A percentile compares a stretch with the other conserved stretches of the same genome.
Evolutionary conservation across 2,329 filamentous ascomycete genomes (phyloP).

Genomic region (Piedraia hortae): DNA sequence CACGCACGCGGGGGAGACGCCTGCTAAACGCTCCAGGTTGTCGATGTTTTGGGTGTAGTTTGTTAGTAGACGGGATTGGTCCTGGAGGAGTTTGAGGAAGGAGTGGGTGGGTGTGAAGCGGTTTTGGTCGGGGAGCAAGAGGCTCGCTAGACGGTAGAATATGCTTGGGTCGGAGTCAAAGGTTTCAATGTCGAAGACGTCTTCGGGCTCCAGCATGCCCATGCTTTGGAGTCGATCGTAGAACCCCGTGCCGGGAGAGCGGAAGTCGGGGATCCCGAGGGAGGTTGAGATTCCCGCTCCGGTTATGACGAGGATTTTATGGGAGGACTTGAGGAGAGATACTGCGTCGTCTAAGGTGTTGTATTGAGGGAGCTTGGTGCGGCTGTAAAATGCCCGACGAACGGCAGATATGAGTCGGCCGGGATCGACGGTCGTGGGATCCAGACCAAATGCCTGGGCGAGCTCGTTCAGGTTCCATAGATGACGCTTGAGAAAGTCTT

Average conservation of each 20-base stretch:
- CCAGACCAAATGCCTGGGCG: too few relatives aligned
- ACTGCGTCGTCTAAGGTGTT: conserved; percentile 79
- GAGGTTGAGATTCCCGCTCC: conserved; percentile 93
- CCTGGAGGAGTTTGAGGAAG: conserved; percentile 72
- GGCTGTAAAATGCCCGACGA: conserved; percentile 52
- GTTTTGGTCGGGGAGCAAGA: conserved; percentile 57
- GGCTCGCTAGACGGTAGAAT: conserved; percentile 77
- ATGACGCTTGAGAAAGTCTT: too few relatives aligned
- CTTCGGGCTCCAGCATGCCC: conserved; percentile 60
- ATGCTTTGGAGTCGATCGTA: conserved; percentile 63
- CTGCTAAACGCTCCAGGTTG: conserved; percentile 53
- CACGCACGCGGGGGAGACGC: conserved; percentile 52
- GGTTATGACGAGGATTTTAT: conserved; percentile 79
- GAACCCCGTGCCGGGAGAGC: conserved; percentile 74
- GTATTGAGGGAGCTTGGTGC: conserved; percentile 50
- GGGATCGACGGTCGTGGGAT: too few relatives aligned
- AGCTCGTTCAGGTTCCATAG: too few relatives aligned
- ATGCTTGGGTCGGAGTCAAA: conserved; percentile 68
- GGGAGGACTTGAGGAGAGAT: conserved; percentile 38
- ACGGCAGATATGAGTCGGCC: too few relatives aligned
- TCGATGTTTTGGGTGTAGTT: conserved; percentile 99
- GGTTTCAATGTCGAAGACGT: conserved; percentile 75
- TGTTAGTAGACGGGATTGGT: conserved; percentile 68
- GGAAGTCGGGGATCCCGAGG: conserved; percentile 87
- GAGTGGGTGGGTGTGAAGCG: conserved; percentile 68